Conservation (phyloP, 306 rosid genomes). For the Pueraria montana region DNA sequence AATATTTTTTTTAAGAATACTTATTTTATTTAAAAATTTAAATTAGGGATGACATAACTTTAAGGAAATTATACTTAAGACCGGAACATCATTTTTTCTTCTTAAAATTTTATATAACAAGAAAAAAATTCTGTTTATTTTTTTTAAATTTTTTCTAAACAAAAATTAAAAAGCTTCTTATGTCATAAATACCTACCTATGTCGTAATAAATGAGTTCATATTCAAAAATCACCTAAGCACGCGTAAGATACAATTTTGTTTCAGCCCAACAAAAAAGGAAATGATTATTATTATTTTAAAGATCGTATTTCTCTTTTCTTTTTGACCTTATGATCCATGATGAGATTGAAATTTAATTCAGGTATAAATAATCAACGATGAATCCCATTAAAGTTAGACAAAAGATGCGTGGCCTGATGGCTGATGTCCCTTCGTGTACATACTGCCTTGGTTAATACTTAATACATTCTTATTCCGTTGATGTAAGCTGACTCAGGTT, state of each 20-base stretch:
- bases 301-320: not conserved
- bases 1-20: not conserved
- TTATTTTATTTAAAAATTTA: not conserved
- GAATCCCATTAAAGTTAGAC: slow-evolving; percentile 25
- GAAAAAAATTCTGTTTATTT: not conserved
- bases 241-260: not conserved
- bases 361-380: slow-evolving; percentile 18
- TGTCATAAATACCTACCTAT: slow-evolving; percentile 29
- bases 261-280: not conserved
- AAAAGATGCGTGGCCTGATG: slow-evolving; percentile 6
- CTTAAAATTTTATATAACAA: not conserved
- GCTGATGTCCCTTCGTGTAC: slow-evolving; percentile 11
- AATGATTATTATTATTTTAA: not conserved
- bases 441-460: slow-evolving; percentile 8
- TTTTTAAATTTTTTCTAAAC: not conserved
- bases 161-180: not conserved
- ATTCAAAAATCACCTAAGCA: not conserved
- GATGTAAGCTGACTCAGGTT: not conserved
- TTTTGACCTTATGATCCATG: slow-evolving; percentile 16
- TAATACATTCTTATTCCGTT: not conserved
- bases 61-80: not conserved
- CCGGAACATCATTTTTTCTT: not conserved
- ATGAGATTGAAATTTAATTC: not conserved
- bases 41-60: not conserved
- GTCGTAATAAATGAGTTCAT: slow-evolving; percentile 24